phyloP scores from a whole-genome alignment of 2,329 filamentous ascomycete genomes.

The Phialemonium atrogriseum region DNA sequence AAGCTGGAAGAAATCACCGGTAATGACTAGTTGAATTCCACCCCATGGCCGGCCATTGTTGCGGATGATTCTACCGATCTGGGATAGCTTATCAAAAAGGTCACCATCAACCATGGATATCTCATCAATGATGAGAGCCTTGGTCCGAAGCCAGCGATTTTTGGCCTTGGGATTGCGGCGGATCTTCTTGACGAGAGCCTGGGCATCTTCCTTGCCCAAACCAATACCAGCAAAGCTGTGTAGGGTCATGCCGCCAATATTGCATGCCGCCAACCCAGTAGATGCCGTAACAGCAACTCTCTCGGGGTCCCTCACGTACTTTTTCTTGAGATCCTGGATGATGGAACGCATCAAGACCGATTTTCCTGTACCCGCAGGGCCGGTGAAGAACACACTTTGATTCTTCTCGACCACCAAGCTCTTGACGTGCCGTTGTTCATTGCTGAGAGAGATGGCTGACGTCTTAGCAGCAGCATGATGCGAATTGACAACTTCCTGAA shows the following conservation, averaged over 20 bases:
- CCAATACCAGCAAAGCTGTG: constrained; percentile 97
- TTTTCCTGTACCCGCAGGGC: constrained; percentile 93
- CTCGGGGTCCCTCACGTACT: constrained; percentile 69
- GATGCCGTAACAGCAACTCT: constrained; percentile 90
- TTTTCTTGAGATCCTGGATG: constrained; percentile 70
- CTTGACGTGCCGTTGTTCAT: constrained; percentile 78
- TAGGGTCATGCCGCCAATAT: constrained; percentile 89
- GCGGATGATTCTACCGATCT: constrained; percentile 74
- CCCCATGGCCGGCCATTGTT: constrained; percentile 92
- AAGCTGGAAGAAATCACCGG: constrained; percentile 95
- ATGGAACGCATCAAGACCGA: constrained; percentile 92
- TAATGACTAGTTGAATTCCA: constrained; percentile 91
- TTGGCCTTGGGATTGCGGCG: constrained; percentile 81
- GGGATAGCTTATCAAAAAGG: constrained; percentile 90
- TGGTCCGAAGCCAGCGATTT: constrained; percentile 80
- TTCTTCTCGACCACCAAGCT: constrained; percentile 71
- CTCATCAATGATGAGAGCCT: constrained; percentile 85
- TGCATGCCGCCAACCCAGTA: constrained; percentile 90
- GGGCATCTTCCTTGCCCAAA: constrained; percentile 79
- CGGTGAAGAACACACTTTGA: constrained; percentile 95
- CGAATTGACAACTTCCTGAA: constrained; percentile 30
- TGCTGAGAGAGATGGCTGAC: constrained; percentile 63
- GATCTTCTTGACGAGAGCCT: constrained; percentile 81
- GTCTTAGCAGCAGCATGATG: constrained; percentile 30
- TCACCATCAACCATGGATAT: constrained; percentile 98